Evolutionary conservation across 345 rosid species (phyloP).

Genomic region (Citrus inodora): DNA sequence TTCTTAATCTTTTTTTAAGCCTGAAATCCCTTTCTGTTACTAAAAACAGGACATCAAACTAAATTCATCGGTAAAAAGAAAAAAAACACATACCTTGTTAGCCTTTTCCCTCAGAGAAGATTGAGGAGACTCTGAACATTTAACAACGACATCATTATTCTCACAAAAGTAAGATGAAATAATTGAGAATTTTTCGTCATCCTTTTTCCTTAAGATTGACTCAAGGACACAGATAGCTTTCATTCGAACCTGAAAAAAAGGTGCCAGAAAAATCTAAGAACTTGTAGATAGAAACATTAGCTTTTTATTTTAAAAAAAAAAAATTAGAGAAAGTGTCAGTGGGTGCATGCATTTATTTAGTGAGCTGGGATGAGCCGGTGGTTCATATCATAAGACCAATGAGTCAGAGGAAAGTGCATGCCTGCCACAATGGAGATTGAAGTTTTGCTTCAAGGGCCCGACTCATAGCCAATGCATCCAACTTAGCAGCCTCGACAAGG

Average conservation of each 20-base stretch:
- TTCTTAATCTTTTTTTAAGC: not conserved
- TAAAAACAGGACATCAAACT: not conserved
- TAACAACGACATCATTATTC: slow-evolving; percentile 57
- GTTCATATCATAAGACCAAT: slow-evolving; percentile 8
- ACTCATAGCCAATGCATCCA: slow-evolving; percentile 71
- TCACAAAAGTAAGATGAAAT: slow-evolving; percentile 70
- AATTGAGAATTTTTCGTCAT: slow-evolving; percentile 59
- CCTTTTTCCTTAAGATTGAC: slow-evolving; percentile 77
- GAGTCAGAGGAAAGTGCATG: slow-evolving; percentile 17
- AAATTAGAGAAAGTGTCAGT: not conserved
- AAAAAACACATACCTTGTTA: slow-evolving; percentile 46
- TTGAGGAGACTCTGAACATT: slow-evolving; percentile 87
- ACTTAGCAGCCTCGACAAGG: slow-evolving; percentile 79
- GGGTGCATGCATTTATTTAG: not conserved
- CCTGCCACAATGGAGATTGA: slow-evolving; percentile 94
- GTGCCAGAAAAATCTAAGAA: not conserved
- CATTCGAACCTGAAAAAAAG: slow-evolving; percentile 70
- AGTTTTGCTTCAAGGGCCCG: slow-evolving; percentile 84
- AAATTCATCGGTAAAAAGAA: not conserved
- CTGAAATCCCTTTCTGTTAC: not conserved
- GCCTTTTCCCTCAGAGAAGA: slow-evolving; percentile 87
- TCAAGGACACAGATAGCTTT: slow-evolving; percentile 92
- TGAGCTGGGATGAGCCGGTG: not conserved
- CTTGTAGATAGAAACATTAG: not conserved
- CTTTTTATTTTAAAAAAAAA: too few species aligned